Percentiles rank a stretch among this genome's conserved stretches.
Evolutionary conservation across 139 green algal genomes (phyloP).

Genomic region (Picochlorum sp.): DNA sequence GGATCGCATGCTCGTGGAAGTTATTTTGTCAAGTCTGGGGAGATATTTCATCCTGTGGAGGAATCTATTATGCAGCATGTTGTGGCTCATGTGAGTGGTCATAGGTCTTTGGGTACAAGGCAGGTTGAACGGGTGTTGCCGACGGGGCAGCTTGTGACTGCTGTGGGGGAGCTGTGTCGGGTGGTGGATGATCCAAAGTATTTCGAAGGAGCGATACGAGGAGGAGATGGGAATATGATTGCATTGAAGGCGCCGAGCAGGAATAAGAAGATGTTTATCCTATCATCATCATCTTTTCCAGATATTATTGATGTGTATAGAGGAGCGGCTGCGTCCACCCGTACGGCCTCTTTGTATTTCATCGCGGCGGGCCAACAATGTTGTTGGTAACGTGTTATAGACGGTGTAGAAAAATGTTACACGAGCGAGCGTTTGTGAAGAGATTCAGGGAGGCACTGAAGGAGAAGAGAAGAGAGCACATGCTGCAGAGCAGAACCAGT

Average conservation of each 20-base stretch:
- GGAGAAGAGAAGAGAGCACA: not conserved
- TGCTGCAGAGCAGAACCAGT: not conserved
- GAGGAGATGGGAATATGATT: slow-evolving; percentile 5
- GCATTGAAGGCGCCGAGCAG: not conserved
- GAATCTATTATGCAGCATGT: not conserved
- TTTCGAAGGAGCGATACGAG: slow-evolving; percentile 18
- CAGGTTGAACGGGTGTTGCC: slow-evolving; percentile 12
- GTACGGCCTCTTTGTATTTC: slow-evolving; percentile 5
- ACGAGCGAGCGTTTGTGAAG: not conserved
- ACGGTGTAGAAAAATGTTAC: not conserved
- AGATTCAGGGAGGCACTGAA: not conserved
- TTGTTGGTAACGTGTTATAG: slow-evolving; percentile 9
- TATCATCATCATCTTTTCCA: not conserved
- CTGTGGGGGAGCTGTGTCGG: slow-evolving; percentile 18
- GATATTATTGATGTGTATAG: slow-evolving; percentile 18
- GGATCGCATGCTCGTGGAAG: slow-evolving; percentile 9
- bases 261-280: not conserved
- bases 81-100: slow-evolving; percentile 6
- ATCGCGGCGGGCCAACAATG: slow-evolving; percentile 9
- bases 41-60: slow-evolving; percentile 2
- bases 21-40: slow-evolving; percentile 13
- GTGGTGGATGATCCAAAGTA: slow-evolving; percentile 10
- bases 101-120: slow-evolving; percentile 7
- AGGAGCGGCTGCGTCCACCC: not conserved
- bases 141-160: slow-evolving; percentile 15